Conservation (phyloP, 2,329 filamentous ascomycete genomes). For the Chaetomium strumarium region DNA sequence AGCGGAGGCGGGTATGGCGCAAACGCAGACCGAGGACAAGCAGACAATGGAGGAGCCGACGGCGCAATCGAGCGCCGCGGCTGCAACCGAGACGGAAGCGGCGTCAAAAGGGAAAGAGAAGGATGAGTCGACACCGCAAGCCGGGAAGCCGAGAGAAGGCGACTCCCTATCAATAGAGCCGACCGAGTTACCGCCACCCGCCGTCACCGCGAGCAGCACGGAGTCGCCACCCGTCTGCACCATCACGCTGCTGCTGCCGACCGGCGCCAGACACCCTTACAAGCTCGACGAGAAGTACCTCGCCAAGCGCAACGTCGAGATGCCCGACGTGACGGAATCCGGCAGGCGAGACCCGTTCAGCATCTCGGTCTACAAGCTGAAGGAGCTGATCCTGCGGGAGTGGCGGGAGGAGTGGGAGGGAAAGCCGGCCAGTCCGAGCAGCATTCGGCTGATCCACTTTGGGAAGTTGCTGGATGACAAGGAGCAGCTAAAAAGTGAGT, state of each 20-base stretch:
- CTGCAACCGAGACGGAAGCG: constrained; percentile 4
- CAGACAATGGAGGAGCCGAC: constrained; percentile 1
- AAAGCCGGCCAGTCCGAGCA: constrained; percentile 77
- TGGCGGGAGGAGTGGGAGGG: constrained; percentile 92
- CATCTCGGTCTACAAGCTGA: constrained; percentile 89
- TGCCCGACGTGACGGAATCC: constrained; percentile 57
- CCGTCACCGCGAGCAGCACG: constrained; percentile 11
- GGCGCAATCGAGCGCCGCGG: constrained; percentile 3
- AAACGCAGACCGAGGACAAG: background rate
- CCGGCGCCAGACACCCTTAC: constrained; percentile 79
- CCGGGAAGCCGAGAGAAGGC: constrained; percentile 25
- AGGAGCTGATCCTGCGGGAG: constrained; percentile 87
- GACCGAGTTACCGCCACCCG: constrained; percentile 21
- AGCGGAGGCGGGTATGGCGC: background rate
- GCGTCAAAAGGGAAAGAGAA: constrained; percentile 27
- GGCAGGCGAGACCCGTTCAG: constrained; percentile 71
- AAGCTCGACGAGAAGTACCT: constrained; percentile 85
- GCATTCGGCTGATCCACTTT: constrained; percentile 87
- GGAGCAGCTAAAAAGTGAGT: constrained; percentile 71
- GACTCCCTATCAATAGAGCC: constrained; percentile 33
- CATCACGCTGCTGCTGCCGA: constrained; percentile 79
- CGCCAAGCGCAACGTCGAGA: constrained; percentile 68
- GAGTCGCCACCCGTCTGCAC: constrained; percentile 47
- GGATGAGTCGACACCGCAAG: constrained; percentile 24
- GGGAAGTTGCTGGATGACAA: constrained; percentile 89